Base-by-base conservation (phyloP, 1,284 basidiomycete species). In the Papiliotrema nemorosa region DNA sequence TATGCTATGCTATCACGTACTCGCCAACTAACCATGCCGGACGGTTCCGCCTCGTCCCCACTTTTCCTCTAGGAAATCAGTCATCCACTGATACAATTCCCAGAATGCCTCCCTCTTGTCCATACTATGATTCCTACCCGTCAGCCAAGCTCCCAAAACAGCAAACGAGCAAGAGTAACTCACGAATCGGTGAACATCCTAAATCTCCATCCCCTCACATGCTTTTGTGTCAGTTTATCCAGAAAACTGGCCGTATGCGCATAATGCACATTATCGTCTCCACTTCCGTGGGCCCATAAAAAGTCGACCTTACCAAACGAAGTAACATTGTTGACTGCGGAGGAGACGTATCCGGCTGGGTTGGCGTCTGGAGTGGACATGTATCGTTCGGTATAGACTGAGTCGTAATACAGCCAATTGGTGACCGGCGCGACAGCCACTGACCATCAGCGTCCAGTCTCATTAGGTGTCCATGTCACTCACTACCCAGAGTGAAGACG, bases 131-230 rank as follows among this genome's bases (percentile, higher is more conserved):
- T 90, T 87, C 63, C 90, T 91, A 68, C 47, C 18, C n/a, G 20
- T 47, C 43, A 27, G 52, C 36, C 44, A 42, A 33, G 21, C 12
- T 12, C 18, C 6, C 41, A 18, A 16, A 20, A 3, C 20, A 37
- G n/a, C 34, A 47, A 33, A 57, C 29, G 29, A 7, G 7, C 14
- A 31, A 35, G 26, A 39, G 10, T 49, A 46, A 73, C 80, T 57
- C 58, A 87, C 86, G 88, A 90, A 73, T 98, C 94, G 24, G 90
- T 90, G 75, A 97, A 98, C 87, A 96, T 90, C 66, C 93, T 82
- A 75, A 97, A 96, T 63, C 85, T 79, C 76, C 87, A 97, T 35
- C 82, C 82, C 55, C 87, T 79, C 31, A 97, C 82, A 49, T 84
- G 77, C 18, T 79, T 82, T 62, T 79, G 78, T 0, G 91, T 97